These are phyloP conservation scores for Pholiota conissans DNA, from an alignment of 768 basidiomycete genomes.

Conservation along the genomic window DNA sequence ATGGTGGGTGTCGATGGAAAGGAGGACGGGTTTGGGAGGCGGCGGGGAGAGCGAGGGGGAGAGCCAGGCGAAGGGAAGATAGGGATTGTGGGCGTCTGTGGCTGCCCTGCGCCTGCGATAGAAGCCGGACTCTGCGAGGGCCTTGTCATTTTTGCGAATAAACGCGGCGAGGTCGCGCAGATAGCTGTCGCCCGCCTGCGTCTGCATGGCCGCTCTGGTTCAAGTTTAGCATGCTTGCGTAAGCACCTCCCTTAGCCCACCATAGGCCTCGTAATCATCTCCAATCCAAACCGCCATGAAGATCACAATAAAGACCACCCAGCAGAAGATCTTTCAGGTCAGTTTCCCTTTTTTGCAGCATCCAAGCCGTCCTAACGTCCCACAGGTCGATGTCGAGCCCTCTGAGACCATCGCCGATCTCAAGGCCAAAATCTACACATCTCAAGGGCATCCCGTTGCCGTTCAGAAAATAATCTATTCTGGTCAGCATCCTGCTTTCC, in stretches of 20 bases:
- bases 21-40: conserved; percentile 56
- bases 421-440: conserved; percentile 80
- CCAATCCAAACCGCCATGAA: conserved; percentile 59
- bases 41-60: conserved; percentile 29
- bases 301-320: conserved; percentile 93
- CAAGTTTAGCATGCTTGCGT: conserved; percentile 10
- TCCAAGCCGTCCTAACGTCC: neutral
- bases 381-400: conserved; percentile 75
- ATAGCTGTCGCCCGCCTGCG: conserved; percentile 74
- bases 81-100: conserved; percentile 26
- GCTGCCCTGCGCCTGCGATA: conserved; percentile 46
- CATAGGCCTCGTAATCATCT: conserved; percentile 22
- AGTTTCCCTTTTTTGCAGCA: conserved; percentile 1
- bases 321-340: conserved; percentile 91
- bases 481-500: conserved; percentile 42
- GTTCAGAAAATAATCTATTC: conserved; percentile 95
- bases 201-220: conserved; percentile 28
- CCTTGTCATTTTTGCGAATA: conserved; percentile 70
- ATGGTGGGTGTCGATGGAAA: conserved; percentile 76
- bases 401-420: conserved; percentile 73
- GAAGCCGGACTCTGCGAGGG: conserved; percentile 66
- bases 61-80: conserved; percentile 56
- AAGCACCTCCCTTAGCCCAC: conserved; percentile 7
- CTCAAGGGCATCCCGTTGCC: conserved; percentile 72
- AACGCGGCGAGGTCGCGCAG: conserved; percentile 68